Conservation (phyloP, 164 flowering plant genomes). For the Vitis vinifera region DNA sequence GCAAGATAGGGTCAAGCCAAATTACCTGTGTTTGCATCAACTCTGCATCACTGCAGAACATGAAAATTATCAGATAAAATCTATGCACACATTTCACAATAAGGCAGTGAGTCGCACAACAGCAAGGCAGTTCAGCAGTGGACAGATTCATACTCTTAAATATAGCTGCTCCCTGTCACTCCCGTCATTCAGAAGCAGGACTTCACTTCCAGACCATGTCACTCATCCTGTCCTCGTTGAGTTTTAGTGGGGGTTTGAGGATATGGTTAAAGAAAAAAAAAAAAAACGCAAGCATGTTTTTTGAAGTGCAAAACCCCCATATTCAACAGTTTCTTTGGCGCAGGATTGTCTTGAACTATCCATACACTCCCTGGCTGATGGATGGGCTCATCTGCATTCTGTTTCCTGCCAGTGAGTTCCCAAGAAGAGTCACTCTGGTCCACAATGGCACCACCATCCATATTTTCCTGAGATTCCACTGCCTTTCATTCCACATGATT, state of each 20-base stretch:
- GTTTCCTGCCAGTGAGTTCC: constrained; percentile 57
- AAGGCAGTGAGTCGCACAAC: constrained; percentile 1
- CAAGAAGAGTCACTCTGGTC: constrained; percentile 67
- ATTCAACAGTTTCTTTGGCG: constrained; percentile 92
- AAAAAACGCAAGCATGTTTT: constrained; percentile 12
- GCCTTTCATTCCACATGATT: constrained; percentile 45
- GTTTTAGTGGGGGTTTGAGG: constrained; percentile 34
- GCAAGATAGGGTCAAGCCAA: not conserved
- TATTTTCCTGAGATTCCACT: constrained; percentile 38
- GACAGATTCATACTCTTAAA: not conserved
- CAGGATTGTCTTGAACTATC: constrained; percentile 82
- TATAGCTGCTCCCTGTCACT: not conserved
- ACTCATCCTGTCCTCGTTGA: constrained; percentile 20
- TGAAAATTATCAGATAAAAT: not conserved
- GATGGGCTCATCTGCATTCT: constrained; percentile 63
- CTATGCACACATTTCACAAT: not conserved
- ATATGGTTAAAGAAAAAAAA: constrained; percentile 21
- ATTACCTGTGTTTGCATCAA: not conserved
- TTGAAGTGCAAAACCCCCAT: constrained; percentile 54
- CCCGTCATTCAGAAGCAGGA: not conserved
- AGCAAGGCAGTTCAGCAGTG: not conserved
- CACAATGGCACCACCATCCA: constrained; percentile 56
- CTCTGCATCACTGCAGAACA: not conserved
- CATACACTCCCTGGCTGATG: constrained; percentile 54
- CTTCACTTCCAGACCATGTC: not conserved